phyloP scores from a whole-genome alignment of 2,329 filamentous ascomycete species.

The Calonectria multiphialidica region DNA sequence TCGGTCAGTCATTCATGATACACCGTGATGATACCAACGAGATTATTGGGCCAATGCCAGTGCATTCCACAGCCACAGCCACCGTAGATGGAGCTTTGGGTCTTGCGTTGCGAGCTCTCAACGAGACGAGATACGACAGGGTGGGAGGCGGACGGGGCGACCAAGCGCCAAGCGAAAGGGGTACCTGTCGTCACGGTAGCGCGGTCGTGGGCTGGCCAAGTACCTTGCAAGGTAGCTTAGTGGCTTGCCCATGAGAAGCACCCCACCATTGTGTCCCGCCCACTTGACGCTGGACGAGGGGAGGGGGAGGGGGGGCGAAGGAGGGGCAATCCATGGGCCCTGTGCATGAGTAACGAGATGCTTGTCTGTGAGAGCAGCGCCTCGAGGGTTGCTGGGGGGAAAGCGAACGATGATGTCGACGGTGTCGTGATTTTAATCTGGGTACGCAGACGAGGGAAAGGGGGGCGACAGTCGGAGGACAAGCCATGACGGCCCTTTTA shows the following conservation, averaged over 20 bases:
- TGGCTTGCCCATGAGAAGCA: constrained; percentile 5
- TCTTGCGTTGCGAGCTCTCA: constrained; percentile 5
- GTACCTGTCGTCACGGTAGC: constrained; percentile 18
- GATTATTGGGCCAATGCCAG: constrained; percentile 9
- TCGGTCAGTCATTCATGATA: neutral
- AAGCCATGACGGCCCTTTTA: neutral
- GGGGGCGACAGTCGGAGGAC: neutral
- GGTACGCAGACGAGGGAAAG: neutral
- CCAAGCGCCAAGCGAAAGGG: constrained; percentile 2
- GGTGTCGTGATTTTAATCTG: constrained; percentile 6
- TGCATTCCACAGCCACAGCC: constrained; percentile 9
- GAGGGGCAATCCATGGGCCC: constrained; percentile 28
- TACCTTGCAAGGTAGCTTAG: neutral
- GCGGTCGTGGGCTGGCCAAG: neutral
- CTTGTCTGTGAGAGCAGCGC: neutral
- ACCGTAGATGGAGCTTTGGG: constrained; percentile 11
- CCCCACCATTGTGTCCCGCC: constrained; percentile 23
- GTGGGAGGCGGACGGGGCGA: neutral
- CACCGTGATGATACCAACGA: neutral
- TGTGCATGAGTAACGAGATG: constrained; percentile 8
- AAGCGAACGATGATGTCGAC: constrained; percentile 1
- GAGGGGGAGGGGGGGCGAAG: constrained; percentile 7
- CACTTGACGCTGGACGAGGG: constrained; percentile 5
- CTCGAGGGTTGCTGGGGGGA: neutral
- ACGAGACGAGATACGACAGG: neutral